A percentile compares a stretch with the other conserved stretches of the same genome.
These are phyloP conservation scores for Naganishia antarctica DNA, from an alignment of 768 basidiomycete genomes.

Conservation along the genomic window DNA sequence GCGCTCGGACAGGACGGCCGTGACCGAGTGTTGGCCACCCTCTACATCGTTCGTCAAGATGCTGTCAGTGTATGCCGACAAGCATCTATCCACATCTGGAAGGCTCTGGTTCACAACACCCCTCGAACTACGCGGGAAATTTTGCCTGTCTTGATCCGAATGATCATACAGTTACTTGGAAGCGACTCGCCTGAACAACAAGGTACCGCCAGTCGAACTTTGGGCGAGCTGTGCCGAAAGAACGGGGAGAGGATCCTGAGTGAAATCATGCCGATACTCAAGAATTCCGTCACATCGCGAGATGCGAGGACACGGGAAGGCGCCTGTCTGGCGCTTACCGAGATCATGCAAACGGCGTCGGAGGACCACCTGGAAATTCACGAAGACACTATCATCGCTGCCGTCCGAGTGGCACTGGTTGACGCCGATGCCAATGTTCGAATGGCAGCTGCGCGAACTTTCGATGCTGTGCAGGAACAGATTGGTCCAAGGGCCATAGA, in stretches of 20 bases:
- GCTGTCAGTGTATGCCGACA: conserved; percentile 81
- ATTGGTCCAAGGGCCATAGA: conserved; percentile 89
- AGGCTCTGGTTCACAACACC: conserved; percentile 77
- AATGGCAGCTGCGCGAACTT: conserved; percentile 77
- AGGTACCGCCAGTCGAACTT: conserved; percentile 88
- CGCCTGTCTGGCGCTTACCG: conserved; percentile 77
- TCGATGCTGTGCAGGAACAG: conserved; percentile 88
- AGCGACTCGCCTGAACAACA: conserved; percentile 77
- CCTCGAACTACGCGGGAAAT: conserved; percentile 72
- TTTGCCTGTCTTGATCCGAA: conserved; percentile 76
- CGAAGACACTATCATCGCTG: conserved; percentile 78
- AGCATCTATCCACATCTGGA: conserved; percentile 93
- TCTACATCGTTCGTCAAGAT: conserved; percentile 93
- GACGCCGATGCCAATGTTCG: conserved; percentile 82
- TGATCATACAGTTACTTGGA: conserved; percentile 67
- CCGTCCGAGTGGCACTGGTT: conserved; percentile 77
- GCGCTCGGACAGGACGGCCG: conserved; percentile 81
- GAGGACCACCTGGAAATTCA: conserved; percentile 79
- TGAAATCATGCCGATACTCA: conserved; percentile 76
- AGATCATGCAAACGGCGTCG: conserved; percentile 82
- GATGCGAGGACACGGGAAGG: conserved; percentile 62
- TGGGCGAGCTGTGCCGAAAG: conserved; percentile 84
- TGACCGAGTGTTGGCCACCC: conserved; percentile 80
- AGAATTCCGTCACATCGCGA: conserved; percentile 57
- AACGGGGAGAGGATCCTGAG: conserved; percentile 86